phyloP scores from a whole-genome alignment of 2,329 filamentous ascomycete genomes.

The Clonostachys chloroleuca region DNA sequence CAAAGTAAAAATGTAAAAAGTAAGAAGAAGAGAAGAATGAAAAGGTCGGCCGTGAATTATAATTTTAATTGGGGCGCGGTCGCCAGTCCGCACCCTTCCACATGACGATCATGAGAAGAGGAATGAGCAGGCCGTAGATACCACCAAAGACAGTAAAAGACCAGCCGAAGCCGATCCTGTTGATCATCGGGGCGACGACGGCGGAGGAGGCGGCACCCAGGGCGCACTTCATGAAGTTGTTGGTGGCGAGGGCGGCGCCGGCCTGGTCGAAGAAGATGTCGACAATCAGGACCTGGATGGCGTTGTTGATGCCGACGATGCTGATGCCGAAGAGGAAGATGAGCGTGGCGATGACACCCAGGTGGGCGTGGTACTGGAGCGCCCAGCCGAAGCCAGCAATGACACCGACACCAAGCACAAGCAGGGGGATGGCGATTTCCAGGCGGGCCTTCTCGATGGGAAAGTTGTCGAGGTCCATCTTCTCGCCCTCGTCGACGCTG shows the following conservation, averaged over 20 bases:
- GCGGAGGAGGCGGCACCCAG: conserved; percentile 36
- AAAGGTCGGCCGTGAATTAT: no score
- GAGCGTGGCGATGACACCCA: conserved; percentile 31
- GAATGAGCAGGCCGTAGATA: not conserved
- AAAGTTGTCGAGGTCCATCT: conserved; percentile 23
- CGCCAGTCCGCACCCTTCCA: not conserved
- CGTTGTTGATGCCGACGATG: conserved; percentile 41
- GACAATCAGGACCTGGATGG: conserved; percentile 38
- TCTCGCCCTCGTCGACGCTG: conserved; percentile 37
- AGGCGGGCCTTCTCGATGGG: conserved; percentile 30
- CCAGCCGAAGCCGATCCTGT: not conserved
- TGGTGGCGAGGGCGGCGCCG: conserved; percentile 40
- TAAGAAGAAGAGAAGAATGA: no score
- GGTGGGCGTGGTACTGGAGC: conserved; percentile 18
- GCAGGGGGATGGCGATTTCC: conserved; percentile 26
- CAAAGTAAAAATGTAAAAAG: no score
- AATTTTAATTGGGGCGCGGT: not conserved
- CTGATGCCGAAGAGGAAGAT: conserved; percentile 32
- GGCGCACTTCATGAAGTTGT: conserved; percentile 42
- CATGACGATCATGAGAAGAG: not conserved
- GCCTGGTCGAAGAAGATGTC: conserved; percentile 40
- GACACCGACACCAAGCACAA: conserved; percentile 36
- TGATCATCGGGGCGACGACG: not conserved
- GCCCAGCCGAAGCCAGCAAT: conserved; percentile 38
- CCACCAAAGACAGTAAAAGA: not conserved